phyloP scores from a whole-genome alignment of 345 rosid genomes.

The Hypericum androsaemum region DNA sequence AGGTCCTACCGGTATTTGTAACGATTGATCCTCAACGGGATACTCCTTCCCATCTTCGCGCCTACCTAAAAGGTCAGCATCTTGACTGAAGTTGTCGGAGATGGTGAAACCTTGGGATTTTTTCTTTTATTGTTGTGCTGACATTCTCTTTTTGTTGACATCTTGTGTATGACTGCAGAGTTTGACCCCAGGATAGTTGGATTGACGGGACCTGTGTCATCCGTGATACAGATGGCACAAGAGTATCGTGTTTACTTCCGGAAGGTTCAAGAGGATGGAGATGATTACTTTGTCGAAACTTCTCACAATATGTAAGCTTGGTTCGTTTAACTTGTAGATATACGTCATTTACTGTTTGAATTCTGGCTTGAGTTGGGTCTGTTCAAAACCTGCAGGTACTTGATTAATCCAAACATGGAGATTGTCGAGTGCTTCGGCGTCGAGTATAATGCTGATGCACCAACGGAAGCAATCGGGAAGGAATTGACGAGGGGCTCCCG shows the following conservation, averaged over 20 bases:
- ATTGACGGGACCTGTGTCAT: slow-evolving; percentile 50
- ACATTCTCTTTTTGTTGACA: slow-evolving; percentile 2
- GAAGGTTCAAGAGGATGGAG: slow-evolving; percentile 81
- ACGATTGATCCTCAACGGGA: slow-evolving; percentile 92
- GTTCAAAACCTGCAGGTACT: slow-evolving; percentile 40
- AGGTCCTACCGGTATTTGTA: slow-evolving; percentile 70
- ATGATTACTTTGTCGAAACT: slow-evolving; percentile 77
- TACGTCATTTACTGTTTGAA: background rate
- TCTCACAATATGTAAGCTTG: slow-evolving; percentile 63
- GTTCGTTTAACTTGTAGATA: background rate
- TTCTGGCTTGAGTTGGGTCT: background rate
- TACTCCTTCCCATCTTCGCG: slow-evolving; percentile 57
- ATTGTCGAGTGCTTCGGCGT: slow-evolving; percentile 63
- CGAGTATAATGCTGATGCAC: slow-evolving; percentile 58
- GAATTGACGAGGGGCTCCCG: slow-evolving; percentile 30
- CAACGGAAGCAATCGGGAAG: slow-evolving; percentile 43
- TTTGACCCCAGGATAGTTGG: slow-evolving; percentile 66
- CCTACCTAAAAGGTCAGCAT: slow-evolving; percentile 64
- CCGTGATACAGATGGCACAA: slow-evolving; percentile 78
- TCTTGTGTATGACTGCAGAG: slow-evolving; percentile 40
- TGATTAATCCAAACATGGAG: slow-evolving; percentile 79
- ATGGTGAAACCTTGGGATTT: background rate
- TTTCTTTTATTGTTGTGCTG: slow-evolving; percentile 2
- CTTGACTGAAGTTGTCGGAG: background rate
- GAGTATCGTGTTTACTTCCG: slow-evolving; percentile 72